phyloP scores from a whole-genome alignment of 2,329 filamentous ascomycete species.

The Paradendryphiella salina region DNA sequence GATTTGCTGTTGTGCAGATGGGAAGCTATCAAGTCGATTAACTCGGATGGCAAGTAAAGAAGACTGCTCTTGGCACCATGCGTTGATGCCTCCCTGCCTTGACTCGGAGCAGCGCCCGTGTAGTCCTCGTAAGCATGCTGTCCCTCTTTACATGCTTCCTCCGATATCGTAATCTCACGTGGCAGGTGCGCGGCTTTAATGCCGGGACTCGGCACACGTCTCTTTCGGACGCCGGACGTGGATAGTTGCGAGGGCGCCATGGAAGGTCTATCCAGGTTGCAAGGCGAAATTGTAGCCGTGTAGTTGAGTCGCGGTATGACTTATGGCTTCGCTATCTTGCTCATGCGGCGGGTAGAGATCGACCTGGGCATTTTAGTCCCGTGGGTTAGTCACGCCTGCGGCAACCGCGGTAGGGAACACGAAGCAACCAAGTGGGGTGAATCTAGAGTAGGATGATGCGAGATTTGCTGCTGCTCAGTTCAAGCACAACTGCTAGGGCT shows the following conservation, averaged over 20 bases:
- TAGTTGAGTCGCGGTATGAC: neutral
- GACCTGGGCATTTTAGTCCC: constrained; percentile 5
- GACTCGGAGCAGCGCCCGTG: neutral
- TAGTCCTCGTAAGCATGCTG: neutral
- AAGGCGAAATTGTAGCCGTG: neutral
- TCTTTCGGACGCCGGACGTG: constrained; percentile 8
- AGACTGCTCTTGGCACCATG: neutral
- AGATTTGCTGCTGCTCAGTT: neutral
- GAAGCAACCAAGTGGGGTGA: constrained; percentile 2
- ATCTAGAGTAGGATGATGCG: neutral
- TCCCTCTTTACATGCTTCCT: neutral
- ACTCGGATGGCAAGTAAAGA: constrained; percentile 14
- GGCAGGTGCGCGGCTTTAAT: neutral
- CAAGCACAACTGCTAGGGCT: neutral
- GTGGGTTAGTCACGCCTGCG: constrained; percentile 5
- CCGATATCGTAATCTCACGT: constrained; percentile 2
- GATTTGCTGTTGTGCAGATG: constrained; percentile 1
- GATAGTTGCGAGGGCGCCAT: constrained; percentile 9
- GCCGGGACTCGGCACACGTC: constrained; percentile 11
- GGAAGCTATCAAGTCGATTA: constrained; percentile 14
- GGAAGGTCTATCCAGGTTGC: neutral
- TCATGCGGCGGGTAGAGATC: neutral
- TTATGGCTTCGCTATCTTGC: neutral
- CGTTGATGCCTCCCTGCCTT: neutral
- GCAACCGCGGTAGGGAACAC: constrained; percentile 10